Evolutionary conservation across 768 basidiomycete genomes (phyloP).

Genomic region (Kwoniella sp.): DNA sequence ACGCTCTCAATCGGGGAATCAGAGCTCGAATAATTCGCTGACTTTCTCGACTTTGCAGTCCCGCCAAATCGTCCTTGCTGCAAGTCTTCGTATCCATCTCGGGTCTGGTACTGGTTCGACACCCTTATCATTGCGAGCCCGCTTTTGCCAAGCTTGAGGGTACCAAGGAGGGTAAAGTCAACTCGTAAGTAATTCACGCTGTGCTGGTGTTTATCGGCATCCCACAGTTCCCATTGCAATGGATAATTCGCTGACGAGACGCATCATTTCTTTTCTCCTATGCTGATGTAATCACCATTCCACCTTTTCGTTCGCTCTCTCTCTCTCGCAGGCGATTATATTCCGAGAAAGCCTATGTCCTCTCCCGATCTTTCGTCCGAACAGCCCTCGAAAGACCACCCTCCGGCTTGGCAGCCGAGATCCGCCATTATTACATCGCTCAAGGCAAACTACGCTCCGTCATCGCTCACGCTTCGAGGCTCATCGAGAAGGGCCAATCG

Average conservation of each 20-base stretch:
- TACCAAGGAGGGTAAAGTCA: constrained; percentile 84
- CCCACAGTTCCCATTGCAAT: no score
- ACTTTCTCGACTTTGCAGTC: constrained; percentile 48
- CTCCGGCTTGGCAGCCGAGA: constrained; percentile 70
- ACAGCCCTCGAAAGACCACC: constrained; percentile 81
- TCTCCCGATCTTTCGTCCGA: constrained; percentile 86
- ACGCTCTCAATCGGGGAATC: no score
- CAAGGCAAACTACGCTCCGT: constrained; percentile 70
- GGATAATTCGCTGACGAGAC: no score
- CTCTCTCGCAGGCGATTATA: constrained; percentile 71
- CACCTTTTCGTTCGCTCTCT: no score
- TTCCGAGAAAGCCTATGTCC: constrained; percentile 88
- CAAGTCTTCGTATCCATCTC: constrained; percentile 94
- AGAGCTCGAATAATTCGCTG: no score
- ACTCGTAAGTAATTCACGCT: constrained; percentile 65
- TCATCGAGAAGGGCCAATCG: constrained; percentile 71
- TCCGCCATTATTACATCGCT: constrained; percentile 72
- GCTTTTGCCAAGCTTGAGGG: constrained; percentile 90
- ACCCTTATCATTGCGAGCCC: constrained; percentile 89
- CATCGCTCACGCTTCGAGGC: constrained; percentile 64
- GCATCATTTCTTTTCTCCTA: no score
- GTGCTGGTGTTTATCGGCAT: not conserved
- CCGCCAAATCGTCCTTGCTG: constrained; percentile 78
- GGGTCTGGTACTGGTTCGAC: constrained; percentile 86
- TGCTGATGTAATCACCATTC: no score